These are phyloP conservation scores for Carex scoparia DNA, from an alignment of 176 grass and related monocot species.

Conservation along the genomic window DNA sequence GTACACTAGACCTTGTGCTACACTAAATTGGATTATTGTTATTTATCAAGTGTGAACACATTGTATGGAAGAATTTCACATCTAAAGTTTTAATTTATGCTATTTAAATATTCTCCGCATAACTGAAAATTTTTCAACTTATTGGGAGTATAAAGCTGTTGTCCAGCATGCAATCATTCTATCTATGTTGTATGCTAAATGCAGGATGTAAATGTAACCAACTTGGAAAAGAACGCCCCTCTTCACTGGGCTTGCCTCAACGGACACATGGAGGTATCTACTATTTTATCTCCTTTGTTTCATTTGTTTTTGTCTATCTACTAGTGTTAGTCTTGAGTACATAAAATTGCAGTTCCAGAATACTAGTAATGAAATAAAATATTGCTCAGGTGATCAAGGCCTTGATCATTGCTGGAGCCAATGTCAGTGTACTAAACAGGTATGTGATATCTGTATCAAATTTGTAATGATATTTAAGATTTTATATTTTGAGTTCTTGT, in stretches of 20 bases:
- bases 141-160: background rate
- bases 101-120: background rate
- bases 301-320: background rate
- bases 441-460: constrained; percentile 13
- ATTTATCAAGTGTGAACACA: background rate
- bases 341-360: background rate
- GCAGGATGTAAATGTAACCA: constrained; percentile 78
- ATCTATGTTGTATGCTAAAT: background rate
- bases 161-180: constrained; percentile 6
- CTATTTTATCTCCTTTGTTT: background rate
- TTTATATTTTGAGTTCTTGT: no score
- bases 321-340: background rate
- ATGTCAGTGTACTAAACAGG: constrained; percentile 80
- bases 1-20: background rate
- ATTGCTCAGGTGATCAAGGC: constrained; percentile 62
- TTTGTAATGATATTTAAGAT: background rate
- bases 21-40: background rate
- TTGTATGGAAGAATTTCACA: background rate
- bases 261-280: constrained; percentile 65
- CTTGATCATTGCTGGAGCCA: constrained; percentile 66
- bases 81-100: background rate
- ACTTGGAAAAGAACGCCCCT: constrained; percentile 82
- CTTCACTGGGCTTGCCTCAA: constrained; percentile 95
- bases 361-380: constrained; percentile 1
- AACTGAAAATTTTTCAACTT: background rate